These are phyloP conservation scores for Pseudisothecium myosuroides DNA, from an alignment of 225 moss, liverwort and hornwort genomes.

Conservation along the genomic window DNA sequence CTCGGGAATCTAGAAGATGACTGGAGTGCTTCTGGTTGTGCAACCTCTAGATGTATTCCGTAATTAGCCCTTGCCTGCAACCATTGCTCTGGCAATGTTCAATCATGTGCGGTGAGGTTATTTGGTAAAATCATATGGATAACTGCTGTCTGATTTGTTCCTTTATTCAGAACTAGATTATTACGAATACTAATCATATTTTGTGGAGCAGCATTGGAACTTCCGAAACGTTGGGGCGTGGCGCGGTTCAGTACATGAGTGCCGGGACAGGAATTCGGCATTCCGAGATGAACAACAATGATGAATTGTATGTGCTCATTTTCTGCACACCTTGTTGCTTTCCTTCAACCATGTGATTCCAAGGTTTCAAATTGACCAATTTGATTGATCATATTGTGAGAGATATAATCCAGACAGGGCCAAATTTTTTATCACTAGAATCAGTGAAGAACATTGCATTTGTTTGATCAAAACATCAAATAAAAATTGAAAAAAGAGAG, in stretches of 20 bases:
- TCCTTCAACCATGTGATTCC: background rate
- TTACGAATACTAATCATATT: background rate
- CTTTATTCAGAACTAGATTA: background rate
- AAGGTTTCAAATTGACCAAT: background rate
- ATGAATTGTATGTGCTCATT: constrained; percentile 32
- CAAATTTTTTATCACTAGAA: background rate
- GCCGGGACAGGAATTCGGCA: constrained; percentile 76
- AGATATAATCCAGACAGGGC: background rate
- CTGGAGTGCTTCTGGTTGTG: background rate
- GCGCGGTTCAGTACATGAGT: constrained; percentile 92
- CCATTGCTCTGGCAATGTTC: background rate
- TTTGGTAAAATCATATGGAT: background rate
- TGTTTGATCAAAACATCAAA: background rate
- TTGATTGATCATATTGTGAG: background rate
- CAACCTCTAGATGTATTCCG: background rate
- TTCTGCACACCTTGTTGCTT: background rate
- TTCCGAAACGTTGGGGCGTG: constrained; percentile 64
- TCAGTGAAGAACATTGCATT: background rate
- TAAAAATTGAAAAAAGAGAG: background rate
- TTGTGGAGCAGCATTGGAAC: constrained; percentile 60
- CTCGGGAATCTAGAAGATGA: background rate
- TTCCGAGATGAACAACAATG: constrained; percentile 79
- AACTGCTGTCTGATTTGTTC: background rate
- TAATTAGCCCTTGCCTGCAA: background rate
- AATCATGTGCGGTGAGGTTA: background rate